These are phyloP conservation scores for Ceratobasidium sp. DNA, from an alignment of 1,284 basidiomycete genomes.

Conservation along the genomic window DNA sequence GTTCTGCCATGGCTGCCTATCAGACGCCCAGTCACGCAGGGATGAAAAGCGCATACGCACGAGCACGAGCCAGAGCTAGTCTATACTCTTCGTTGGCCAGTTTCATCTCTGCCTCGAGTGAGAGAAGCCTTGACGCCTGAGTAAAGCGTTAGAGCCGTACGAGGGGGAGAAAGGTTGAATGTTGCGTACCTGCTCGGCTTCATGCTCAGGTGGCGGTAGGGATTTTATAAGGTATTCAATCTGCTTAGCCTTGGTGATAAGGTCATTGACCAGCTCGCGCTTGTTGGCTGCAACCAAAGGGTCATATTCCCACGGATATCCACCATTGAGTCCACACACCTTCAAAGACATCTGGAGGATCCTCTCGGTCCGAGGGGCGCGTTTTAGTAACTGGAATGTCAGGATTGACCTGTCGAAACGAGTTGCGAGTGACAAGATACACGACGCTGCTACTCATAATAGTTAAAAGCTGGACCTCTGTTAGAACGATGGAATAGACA, in stretches of 20 bases:
- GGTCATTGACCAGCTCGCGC: slow-evolving; percentile 79
- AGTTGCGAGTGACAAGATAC: slow-evolving; percentile 76
- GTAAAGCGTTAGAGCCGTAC: background rate
- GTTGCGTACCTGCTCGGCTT: slow-evolving; percentile 70
- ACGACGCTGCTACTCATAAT: slow-evolving; percentile 83
- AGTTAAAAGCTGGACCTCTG: slow-evolving; percentile 67
- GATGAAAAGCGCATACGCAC: slow-evolving; percentile 57
- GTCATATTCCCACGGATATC: background rate
- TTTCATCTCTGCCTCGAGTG: slow-evolving; percentile 73
- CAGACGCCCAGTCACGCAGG: background rate
- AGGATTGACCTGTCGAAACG: slow-evolving; percentile 75
- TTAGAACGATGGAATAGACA: background rate
- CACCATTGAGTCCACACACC: slow-evolving; percentile 57
- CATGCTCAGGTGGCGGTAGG: slow-evolving; percentile 75
- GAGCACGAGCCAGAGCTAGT: slow-evolving; percentile 74
- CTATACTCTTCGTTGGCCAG: slow-evolving; percentile 77
- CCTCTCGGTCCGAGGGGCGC: slow-evolving; percentile 73
- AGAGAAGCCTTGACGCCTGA: slow-evolving; percentile 71
- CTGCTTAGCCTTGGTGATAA: slow-evolving; percentile 85
- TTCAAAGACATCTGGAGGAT: slow-evolving; percentile 72
- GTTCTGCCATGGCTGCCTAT: background rate
- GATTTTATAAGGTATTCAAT: slow-evolving; percentile 82
- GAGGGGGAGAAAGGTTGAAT: background rate
- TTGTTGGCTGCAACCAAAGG: slow-evolving; percentile 67
- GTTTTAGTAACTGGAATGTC: slow-evolving; percentile 80